phyloP scores from a whole-genome alignment of 352 stramenopile genomes.

The Phytophthora kernoviae region DNA sequence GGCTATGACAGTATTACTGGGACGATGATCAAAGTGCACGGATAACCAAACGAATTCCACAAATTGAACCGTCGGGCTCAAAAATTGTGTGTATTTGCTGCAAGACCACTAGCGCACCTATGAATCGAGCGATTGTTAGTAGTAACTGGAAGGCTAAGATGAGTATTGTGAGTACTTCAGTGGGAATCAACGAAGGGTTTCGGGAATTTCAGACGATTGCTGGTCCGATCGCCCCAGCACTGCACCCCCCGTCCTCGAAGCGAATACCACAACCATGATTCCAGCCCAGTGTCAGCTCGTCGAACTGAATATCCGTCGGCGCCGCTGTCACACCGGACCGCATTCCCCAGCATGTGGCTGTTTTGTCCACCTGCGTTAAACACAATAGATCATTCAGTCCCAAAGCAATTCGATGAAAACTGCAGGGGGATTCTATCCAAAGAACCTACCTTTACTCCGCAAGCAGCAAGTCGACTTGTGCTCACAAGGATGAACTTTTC shows the following conservation, averaged over 20 bases:
- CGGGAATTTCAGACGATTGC: constrained; percentile 55
- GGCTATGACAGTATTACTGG: no score
- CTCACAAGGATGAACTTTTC: constrained; percentile 70
- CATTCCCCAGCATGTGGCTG: constrained; percentile 73
- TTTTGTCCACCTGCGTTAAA: constrained; percentile 55
- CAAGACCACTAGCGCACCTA: no score
- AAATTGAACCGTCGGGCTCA: no score
- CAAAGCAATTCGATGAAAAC: constrained; percentile 1
- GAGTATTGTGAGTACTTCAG: not conserved
- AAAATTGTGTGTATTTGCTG: no score
- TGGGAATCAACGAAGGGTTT: constrained; percentile 21
- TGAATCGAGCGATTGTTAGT: no score
- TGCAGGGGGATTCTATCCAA: no score
- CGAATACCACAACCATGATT: constrained; percentile 78
- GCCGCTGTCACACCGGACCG: constrained; percentile 60
- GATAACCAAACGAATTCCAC: no score
- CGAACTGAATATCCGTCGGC: constrained; percentile 57
- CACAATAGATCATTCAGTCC: constrained; percentile 11
- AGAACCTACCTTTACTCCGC: constrained; percentile 52
- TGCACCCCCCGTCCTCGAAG: constrained; percentile 65
- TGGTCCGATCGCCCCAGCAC: constrained; percentile 67
- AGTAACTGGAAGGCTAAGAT: no score
- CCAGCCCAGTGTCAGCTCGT: constrained; percentile 73
- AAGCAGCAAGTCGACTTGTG: constrained; percentile 67
- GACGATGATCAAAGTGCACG: no score